phyloP scores from a whole-genome alignment of 2,329 filamentous ascomycete species.

The Penicillium sp. region DNA sequence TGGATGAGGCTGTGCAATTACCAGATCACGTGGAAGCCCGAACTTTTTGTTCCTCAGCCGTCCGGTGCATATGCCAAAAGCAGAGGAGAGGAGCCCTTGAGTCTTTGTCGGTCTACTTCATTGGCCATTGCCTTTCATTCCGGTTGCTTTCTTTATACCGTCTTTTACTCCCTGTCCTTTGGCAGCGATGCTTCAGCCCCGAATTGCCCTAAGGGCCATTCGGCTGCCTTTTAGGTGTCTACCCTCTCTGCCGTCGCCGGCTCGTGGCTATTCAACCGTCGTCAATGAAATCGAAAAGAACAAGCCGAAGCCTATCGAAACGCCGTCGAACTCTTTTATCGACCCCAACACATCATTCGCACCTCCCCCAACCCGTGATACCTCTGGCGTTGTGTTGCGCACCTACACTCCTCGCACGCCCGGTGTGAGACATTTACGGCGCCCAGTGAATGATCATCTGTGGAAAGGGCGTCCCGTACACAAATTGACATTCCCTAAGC shows the following conservation, averaged over 20 bases:
- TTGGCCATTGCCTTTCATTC: conserved; percentile 3
- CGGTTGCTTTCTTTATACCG: neutral
- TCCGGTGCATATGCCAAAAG: conserved; percentile 3
- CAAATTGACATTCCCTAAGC: conserved; percentile 83
- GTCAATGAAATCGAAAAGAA: conserved; percentile 37
- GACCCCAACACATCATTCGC: conserved; percentile 42
- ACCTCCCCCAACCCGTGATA: conserved; percentile 45
- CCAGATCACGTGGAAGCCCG: conserved; percentile 16
- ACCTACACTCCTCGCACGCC: conserved; percentile 93
- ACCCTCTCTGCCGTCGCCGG: conserved; percentile 35
- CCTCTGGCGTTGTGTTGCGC: conserved; percentile 55
- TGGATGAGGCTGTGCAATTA: conserved; percentile 4
- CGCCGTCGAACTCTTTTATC: conserved; percentile 31
- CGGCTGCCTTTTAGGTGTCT: conserved; percentile 49
- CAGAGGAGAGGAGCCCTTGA: conserved; percentile 3
- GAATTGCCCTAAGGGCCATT: conserved; percentile 55
- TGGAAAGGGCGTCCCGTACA: conserved; percentile 88
- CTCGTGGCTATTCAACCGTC: conserved; percentile 53
- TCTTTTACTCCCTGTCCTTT: neutral
- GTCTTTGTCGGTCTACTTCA: conserved; percentile 4
- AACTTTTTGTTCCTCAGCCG: conserved; percentile 23
- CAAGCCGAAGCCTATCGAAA: conserved; percentile 24
- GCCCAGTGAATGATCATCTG: conserved; percentile 92
- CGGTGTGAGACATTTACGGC: conserved; percentile 83
- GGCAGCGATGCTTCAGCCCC: conserved; percentile 61